Evolutionary conservation across 305 asterid species (phyloP).

Genomic region (Plantago lanceolata): DNA sequence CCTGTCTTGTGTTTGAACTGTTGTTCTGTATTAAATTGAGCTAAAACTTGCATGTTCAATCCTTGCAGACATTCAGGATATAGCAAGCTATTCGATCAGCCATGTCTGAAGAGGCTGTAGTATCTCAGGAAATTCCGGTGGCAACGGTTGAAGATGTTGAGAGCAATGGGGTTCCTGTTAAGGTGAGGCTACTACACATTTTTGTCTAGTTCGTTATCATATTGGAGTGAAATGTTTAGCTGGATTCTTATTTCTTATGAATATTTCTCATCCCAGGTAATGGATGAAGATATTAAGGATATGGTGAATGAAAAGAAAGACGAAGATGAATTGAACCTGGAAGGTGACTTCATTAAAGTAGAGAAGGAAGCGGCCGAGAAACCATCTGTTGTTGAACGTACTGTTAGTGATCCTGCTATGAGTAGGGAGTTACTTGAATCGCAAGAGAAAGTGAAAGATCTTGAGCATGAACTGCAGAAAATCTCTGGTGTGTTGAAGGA

Average conservation of each 20-base stretch:
- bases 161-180: conserved; percentile 32
- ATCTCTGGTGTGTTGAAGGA: conserved; percentile 44
- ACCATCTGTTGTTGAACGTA: conserved; percentile 24
- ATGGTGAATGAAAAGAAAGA: conserved; percentile 38
- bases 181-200: conserved; percentile 33
- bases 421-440: conserved; percentile 65
- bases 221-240: neutral
- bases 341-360: conserved; percentile 80
- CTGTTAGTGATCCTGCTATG: conserved; percentile 26
- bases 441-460: conserved; percentile 61
- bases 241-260: neutral
- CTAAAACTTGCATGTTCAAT: neutral
- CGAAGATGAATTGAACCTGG: conserved; percentile 50
- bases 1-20: neutral
- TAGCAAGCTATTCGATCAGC: conserved; percentile 20
- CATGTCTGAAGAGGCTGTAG: conserved; percentile 54
- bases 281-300: conserved; percentile 25
- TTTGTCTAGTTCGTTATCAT: neutral
- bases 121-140: conserved; percentile 38
- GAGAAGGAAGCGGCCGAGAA: conserved; percentile 56
- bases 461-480: conserved; percentile 57
- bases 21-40: neutral
- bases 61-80: conserved; percentile 16
- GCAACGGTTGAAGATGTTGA: conserved; percentile 38
- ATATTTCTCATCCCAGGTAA: conserved; percentile 26